phyloP scores from a whole-genome alignment of 805 yeast genomes.

The Blastobotrys robertii region DNA sequence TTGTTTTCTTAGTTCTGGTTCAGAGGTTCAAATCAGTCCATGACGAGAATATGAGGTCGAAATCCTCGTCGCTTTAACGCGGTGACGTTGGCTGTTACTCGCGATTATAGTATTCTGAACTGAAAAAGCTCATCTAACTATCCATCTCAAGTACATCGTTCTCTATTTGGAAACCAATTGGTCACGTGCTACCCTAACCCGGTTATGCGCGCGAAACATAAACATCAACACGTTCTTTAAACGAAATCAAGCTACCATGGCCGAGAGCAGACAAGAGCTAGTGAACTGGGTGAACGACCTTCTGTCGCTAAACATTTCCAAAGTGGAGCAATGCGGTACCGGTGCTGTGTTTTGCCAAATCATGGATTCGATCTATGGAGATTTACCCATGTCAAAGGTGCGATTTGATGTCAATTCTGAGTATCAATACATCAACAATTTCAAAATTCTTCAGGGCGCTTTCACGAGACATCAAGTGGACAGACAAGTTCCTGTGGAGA shows the following conservation, averaged over 20 bases:
- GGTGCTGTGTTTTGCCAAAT: conserved; percentile 95
- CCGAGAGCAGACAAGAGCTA: conserved; percentile 77
- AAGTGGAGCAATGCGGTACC: conserved; percentile 88
- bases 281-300: conserved; percentile 76
- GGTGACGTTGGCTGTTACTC: no score
- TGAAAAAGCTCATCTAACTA: no score
- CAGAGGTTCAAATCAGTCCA: no score
- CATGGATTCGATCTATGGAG: conserved; percentile 74
- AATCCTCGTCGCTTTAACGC: no score
- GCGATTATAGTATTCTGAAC: no score
- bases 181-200: no score
- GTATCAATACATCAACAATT: conserved; percentile 70
- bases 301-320: conserved; percentile 52
- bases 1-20: no score
- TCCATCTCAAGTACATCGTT: no score
- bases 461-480: conserved; percentile 63
- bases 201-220: no score
- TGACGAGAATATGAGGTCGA: no score
- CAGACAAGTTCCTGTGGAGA: conserved; percentile 70
- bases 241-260: conserved; percentile 25
- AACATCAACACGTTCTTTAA: no score
- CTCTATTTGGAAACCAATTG: no score
- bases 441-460: conserved; percentile 76
- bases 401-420: conserved; percentile 61
- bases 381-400: conserved; percentile 72